These are phyloP conservation scores for Dendrocalamus latiflorus DNA, from an alignment of 202 grass and related monocot genomes.

Conservation along the genomic window DNA sequence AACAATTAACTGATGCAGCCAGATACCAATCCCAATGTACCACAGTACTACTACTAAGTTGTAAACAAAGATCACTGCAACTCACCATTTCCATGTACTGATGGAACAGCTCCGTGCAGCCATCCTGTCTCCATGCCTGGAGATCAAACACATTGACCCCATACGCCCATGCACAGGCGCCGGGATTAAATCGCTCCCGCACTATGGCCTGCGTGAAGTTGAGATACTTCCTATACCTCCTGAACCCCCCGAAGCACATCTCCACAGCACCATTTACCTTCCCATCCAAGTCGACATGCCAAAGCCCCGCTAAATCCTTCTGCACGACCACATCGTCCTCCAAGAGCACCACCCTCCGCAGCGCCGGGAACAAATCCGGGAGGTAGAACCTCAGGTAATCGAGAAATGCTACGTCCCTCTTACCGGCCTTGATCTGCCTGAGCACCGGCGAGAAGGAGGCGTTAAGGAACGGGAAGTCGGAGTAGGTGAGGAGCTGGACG, in stretches of 20 bases:
- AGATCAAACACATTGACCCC: slow-evolving; percentile 95
- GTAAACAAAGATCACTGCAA: not conserved
- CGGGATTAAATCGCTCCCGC: slow-evolving; percentile 52
- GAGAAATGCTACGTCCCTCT: slow-evolving; percentile 63
- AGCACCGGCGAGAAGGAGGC: slow-evolving; percentile 72
- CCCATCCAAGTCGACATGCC: slow-evolving; percentile 70
- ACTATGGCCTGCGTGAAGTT: slow-evolving; percentile 76
- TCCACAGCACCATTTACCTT: slow-evolving; percentile 91
- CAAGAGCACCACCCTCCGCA: slow-evolving; percentile 64
- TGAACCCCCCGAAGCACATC: slow-evolving; percentile 86
- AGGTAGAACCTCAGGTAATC: slow-evolving; percentile 93
- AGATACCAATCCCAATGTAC: not conserved
- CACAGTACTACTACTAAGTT: not conserved
- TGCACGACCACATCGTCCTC: slow-evolving; percentile 97
- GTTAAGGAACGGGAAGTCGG: slow-evolving; percentile 69
- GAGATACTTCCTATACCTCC: slow-evolving; percentile 76
- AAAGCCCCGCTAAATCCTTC: slow-evolving; percentile 65
- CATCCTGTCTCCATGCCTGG: slow-evolving; percentile 66
- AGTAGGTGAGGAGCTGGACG: slow-evolving; percentile 65
- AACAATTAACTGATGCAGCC: not conserved
- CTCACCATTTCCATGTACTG: slow-evolving; percentile 80
- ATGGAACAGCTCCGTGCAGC: slow-evolving; percentile 82
- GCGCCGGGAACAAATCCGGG: slow-evolving; percentile 72
- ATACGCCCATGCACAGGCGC: slow-evolving; percentile 77
- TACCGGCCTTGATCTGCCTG: slow-evolving; percentile 56